Percentiles rank a stretch among this genome's conserved stretches.
Evolutionary conservation across 23 red algal genomes (phyloP).

Genomic region (Gracilariopsis chorda): DNA sequence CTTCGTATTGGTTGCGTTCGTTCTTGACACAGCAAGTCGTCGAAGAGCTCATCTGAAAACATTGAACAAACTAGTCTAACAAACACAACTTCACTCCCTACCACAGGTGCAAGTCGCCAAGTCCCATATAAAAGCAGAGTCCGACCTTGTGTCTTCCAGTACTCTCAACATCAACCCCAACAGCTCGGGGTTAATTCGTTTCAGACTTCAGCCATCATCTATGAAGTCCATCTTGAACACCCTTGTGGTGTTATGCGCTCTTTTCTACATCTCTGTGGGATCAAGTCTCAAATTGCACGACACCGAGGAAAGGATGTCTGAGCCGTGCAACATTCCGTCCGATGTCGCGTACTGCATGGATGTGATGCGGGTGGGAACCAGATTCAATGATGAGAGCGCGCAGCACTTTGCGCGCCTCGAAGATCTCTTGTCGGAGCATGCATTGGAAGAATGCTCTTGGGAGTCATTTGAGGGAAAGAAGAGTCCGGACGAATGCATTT

Average conservation of each 20-base stretch:
- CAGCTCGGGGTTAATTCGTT: too few relatives aligned
- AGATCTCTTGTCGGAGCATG: not conserved
- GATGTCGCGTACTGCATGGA: constrained; percentile 32
- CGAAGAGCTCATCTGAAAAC: too few relatives aligned
- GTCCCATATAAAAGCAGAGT: too few relatives aligned
- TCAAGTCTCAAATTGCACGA: not conserved
- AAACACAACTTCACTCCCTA: too few relatives aligned
- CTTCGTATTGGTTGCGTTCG: too few relatives aligned
- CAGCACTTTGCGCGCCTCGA: not conserved
- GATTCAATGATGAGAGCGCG: not conserved
- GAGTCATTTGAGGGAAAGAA: constrained; percentile 9
- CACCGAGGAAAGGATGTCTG: not conserved
- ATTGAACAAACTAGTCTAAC: too few relatives aligned
- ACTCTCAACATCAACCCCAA: too few relatives aligned
- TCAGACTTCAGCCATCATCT: too few relatives aligned
- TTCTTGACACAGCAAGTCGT: too few relatives aligned
- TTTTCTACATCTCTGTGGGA: not conserved
- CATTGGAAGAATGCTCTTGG: constrained; percentile 1
- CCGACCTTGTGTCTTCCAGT: too few relatives aligned
- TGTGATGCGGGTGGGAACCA: constrained; percentile 8
- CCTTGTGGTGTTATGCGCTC: not conserved
- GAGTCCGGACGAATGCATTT: not conserved
- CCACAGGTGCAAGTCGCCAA: too few relatives aligned
- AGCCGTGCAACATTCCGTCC: not conserved
- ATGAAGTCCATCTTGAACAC: not conserved